phyloP scores from a whole-genome alignment of 2,329 filamentous ascomycete genomes.

The Cladosporium austrohemisphaericum region DNA sequence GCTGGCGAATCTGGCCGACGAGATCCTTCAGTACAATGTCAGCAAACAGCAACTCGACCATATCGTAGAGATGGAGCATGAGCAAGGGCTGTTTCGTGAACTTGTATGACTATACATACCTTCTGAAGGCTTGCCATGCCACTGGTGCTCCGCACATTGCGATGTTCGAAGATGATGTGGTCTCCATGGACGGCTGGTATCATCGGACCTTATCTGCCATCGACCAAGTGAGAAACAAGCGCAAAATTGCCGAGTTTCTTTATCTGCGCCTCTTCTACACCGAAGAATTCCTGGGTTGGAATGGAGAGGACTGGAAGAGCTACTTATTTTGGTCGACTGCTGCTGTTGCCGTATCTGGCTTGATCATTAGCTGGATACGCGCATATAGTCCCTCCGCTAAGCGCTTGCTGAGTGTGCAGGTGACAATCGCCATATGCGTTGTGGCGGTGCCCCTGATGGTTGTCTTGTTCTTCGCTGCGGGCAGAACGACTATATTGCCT shows the following conservation, averaged over 20 bases:
- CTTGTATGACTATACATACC: slow-evolving; percentile 43
- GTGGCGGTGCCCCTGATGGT: slow-evolving; percentile 32
- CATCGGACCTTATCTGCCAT: slow-evolving; percentile 39
- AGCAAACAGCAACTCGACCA: slow-evolving; percentile 33
- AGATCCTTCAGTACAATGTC: slow-evolving; percentile 41
- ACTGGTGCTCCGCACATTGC: slow-evolving; percentile 39
- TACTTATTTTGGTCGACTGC: slow-evolving; percentile 37
- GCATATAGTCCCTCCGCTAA: neutral
- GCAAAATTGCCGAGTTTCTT: slow-evolving; percentile 27
- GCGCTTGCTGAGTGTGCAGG: slow-evolving; percentile 20
- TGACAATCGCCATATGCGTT: slow-evolving; percentile 28
- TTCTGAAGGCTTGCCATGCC: slow-evolving; percentile 40
- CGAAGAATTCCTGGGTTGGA: slow-evolving; percentile 45
- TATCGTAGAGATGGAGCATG: slow-evolving; percentile 35
- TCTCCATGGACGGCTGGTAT: slow-evolving; percentile 49
- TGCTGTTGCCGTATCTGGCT: slow-evolving; percentile 4
- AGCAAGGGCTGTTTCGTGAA: slow-evolving; percentile 30
- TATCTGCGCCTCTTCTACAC: slow-evolving; percentile 48
- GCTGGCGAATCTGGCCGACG: slow-evolving; percentile 38
- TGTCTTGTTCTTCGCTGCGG: slow-evolving; percentile 40
- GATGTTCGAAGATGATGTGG: slow-evolving; percentile 47
- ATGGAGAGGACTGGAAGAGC: slow-evolving; percentile 39
- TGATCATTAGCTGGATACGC: neutral
- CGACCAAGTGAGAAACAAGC: slow-evolving; percentile 23
- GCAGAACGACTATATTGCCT: slow-evolving; percentile 38